Evolutionary conservation across 139 green algal genomes (phyloP).

Genomic region (Chlamydomonas asymmetrica): DNA sequence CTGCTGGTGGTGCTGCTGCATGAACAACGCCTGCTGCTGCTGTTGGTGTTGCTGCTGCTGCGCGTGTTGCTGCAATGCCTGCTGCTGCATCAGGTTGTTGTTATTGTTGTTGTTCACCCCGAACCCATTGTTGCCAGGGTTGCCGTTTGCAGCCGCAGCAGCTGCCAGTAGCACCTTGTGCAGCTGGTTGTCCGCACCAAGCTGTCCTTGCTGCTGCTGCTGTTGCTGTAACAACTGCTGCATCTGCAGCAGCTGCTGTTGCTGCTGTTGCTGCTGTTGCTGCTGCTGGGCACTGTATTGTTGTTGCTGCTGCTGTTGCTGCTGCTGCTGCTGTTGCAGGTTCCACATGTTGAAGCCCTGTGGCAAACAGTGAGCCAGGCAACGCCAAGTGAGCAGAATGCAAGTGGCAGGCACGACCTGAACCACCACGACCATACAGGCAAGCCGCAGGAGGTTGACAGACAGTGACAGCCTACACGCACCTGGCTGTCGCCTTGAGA

Average conservation of each 20-base stretch:
- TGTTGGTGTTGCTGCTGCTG: slow-evolving; percentile 9
- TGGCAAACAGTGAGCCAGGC: too few species aligned
- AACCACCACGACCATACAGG: too few species aligned
- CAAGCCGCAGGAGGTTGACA: too few species aligned
- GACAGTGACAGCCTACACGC: too few species aligned
- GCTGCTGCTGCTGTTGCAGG: background rate
- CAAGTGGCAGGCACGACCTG: too few species aligned
- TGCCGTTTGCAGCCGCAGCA: background rate
- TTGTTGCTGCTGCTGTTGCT: slow-evolving; percentile 15
- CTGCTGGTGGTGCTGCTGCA: slow-evolving; percentile 18
- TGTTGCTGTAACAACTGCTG: slow-evolving; percentile 29
- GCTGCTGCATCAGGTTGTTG: slow-evolving; percentile 21
- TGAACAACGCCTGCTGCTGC: too few species aligned
- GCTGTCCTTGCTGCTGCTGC: slow-evolving; percentile 19
- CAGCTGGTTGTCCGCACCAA: slow-evolving; percentile 1
- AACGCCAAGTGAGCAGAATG: too few species aligned
- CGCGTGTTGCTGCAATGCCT: slow-evolving; percentile 6
- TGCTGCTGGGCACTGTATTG: background rate
- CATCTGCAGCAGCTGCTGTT: background rate
- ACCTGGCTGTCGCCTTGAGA: too few species aligned
- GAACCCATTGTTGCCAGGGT: background rate
- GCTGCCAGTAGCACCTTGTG: background rate
- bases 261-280: slow-evolving; percentile 16
- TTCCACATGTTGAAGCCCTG: background rate
- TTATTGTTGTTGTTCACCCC: slow-evolving; percentile 13